Conservation (phyloP, 495 filamentous ascomycete genomes). For the Margaritispora aquatica region DNA sequence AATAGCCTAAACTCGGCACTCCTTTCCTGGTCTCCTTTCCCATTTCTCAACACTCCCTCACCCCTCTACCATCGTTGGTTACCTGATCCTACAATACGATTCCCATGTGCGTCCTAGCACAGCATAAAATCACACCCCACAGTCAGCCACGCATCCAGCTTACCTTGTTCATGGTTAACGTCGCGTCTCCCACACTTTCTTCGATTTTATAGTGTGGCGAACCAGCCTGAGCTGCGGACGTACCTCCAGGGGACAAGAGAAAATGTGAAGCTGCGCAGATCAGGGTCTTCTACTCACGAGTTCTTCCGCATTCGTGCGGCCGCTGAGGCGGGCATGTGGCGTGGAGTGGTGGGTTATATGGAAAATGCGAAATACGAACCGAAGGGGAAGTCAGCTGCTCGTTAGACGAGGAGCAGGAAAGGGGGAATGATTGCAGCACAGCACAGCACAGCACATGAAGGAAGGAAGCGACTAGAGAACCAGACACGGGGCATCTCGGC, state of each 20-base stretch:
- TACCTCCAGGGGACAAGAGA: no score
- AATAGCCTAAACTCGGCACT: constrained; percentile 1
- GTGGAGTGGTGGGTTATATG: no score
- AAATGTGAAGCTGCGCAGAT: not conserved
- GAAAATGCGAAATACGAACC: no score
- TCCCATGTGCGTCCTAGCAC: not conserved
- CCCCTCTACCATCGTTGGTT: not conserved
- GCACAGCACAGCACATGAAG: no score
- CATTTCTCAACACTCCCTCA: not conserved
- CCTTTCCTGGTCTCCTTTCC: not conserved
- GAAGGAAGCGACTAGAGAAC: no score
- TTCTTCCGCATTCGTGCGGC: not conserved
- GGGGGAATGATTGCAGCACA: no score
- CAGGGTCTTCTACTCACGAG: not conserved
- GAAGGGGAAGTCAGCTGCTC: not conserved
- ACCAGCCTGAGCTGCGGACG: no score
- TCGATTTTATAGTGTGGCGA: not conserved
- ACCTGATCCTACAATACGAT: not conserved
- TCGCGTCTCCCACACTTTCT: no score
- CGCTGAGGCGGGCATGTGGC: not conserved
- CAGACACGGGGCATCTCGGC: not conserved
- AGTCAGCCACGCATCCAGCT: not conserved
- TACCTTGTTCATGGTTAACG: not conserved
- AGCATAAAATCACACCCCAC: not conserved
- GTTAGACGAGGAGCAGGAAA: no score